These are phyloP conservation scores for Prunus fruticosa DNA, from an alignment of 306 rosid genomes.

Conservation along the genomic window DNA sequence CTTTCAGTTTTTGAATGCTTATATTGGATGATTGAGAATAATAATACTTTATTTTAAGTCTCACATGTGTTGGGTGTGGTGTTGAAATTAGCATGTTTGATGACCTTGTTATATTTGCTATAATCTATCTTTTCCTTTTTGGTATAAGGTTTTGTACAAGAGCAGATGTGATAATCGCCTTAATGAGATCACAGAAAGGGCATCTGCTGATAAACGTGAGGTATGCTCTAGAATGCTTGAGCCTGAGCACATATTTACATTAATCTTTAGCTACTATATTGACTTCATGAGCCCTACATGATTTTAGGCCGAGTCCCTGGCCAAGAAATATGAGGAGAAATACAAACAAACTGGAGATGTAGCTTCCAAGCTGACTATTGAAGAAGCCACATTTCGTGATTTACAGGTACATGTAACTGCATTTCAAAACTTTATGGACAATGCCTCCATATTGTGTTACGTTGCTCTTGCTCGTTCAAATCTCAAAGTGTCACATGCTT, in stretches of 20 bases:
- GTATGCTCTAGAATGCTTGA: constrained; percentile 47
- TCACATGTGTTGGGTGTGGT: not conserved
- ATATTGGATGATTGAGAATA: not conserved
- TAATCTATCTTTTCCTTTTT: constrained; percentile 19
- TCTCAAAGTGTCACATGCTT: not conserved
- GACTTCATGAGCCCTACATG: constrained; percentile 11
- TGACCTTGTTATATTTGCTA: not conserved
- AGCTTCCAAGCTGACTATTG: constrained; percentile 86
- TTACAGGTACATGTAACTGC: constrained; percentile 55
- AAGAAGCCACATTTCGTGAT: constrained; percentile 93
- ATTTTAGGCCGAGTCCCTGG: constrained; percentile 70
- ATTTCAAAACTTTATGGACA: constrained; percentile 10
- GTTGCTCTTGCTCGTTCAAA: constrained; percentile 6
- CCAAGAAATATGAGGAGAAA: constrained; percentile 91
- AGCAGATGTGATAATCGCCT: constrained; percentile 97
- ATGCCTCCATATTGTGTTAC: constrained; percentile 12
- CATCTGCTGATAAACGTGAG: constrained; percentile 75
- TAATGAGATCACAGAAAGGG: constrained; percentile 83
- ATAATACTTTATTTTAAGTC: not conserved
- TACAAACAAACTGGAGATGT: constrained; percentile 85
- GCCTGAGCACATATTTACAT: constrained; percentile 21
- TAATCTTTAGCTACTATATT: constrained; percentile 14
- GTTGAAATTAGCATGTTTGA: constrained; percentile 2
- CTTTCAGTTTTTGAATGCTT: constrained; percentile 3
- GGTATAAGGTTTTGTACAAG: constrained; percentile 81